phyloP scores from a whole-genome alignment of 129 eudicot genomes.

The Dittrichia graveolens region DNA sequence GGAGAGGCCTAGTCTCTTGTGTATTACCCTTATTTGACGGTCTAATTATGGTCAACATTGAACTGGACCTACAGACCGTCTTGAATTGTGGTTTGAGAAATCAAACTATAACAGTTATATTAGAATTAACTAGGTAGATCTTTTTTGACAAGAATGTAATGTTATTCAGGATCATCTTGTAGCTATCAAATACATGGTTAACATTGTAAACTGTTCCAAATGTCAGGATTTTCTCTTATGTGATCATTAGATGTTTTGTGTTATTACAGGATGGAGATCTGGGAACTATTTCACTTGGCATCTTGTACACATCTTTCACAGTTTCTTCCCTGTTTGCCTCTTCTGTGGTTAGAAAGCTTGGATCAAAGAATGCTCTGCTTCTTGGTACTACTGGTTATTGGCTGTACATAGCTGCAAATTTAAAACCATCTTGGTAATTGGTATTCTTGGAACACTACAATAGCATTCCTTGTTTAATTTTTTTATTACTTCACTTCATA shows the following conservation, averaged over 20 bases:
- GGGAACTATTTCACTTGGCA: constrained; percentile 92
- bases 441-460: constrained; percentile 16
- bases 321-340: constrained; percentile 77
- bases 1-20: no score
- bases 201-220: constrained; percentile 7
- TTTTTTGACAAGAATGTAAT: background rate
- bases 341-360: constrained; percentile 68
- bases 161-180: background rate
- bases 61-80: background rate
- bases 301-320: constrained; percentile 87
- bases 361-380: constrained; percentile 77
- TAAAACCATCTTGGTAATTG: constrained; percentile 73
- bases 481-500: background rate
- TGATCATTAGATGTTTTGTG: constrained; percentile 15
- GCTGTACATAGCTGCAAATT: constrained; percentile 92
- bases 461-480: background rate
- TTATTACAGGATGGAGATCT: constrained; percentile 73
- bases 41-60: background rate
- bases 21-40: background rate
- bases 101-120: background rate
- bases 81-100: background rate
- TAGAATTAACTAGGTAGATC: background rate
- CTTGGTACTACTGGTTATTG: constrained; percentile 98
- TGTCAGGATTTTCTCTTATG: constrained; percentile 13
- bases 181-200: background rate